These are phyloP conservation scores for Fulvia fulva DNA, from an alignment of 2,329 filamentous ascomycete species.

Conservation along the genomic window DNA sequence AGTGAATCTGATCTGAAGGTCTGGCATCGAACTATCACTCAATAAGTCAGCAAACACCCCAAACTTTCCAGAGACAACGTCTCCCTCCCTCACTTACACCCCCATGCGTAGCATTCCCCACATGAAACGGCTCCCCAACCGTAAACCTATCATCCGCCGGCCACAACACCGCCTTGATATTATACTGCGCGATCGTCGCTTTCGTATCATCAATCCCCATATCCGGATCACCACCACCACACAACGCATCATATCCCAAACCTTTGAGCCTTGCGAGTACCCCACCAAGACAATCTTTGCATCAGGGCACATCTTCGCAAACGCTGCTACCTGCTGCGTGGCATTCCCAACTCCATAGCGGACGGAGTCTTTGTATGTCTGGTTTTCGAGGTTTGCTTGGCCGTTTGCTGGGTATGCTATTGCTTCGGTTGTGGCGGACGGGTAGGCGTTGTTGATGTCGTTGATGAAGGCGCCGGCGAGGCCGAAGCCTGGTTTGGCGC, in stretches of 20 bases:
- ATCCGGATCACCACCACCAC: slow-evolving; percentile 52
- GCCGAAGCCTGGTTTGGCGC: slow-evolving; percentile 36
- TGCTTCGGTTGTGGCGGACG: slow-evolving; percentile 37
- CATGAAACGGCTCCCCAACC: slow-evolving; percentile 56
- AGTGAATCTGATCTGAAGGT: slow-evolving; percentile 51
- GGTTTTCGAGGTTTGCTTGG: slow-evolving; percentile 50
- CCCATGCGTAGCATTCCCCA: slow-evolving; percentile 55
- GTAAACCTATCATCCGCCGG: slow-evolving; percentile 60
- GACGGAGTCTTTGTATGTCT: slow-evolving; percentile 40
- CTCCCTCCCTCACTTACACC: slow-evolving; percentile 46
- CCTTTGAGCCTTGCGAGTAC: slow-evolving; percentile 57
- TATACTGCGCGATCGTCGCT: slow-evolving; percentile 47
- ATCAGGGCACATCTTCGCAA: slow-evolving; percentile 54
- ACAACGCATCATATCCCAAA: slow-evolving; percentile 40
- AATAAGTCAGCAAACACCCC: neutral
- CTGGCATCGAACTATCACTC: slow-evolving; percentile 55
- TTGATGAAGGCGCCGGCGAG: slow-evolving; percentile 38
- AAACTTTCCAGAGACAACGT: no score
- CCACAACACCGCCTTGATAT: slow-evolving; percentile 61
- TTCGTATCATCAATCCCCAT: slow-evolving; percentile 43
- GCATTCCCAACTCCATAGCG: neutral
- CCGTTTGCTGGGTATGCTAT: slow-evolving; percentile 54
- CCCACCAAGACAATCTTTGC: slow-evolving; percentile 59
- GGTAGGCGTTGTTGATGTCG: slow-evolving; percentile 35
- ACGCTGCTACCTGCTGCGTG: slow-evolving; percentile 41